phyloP scores from a whole-genome alignment of 306 rosid genomes.

The Ormosia semicastrata region DNA sequence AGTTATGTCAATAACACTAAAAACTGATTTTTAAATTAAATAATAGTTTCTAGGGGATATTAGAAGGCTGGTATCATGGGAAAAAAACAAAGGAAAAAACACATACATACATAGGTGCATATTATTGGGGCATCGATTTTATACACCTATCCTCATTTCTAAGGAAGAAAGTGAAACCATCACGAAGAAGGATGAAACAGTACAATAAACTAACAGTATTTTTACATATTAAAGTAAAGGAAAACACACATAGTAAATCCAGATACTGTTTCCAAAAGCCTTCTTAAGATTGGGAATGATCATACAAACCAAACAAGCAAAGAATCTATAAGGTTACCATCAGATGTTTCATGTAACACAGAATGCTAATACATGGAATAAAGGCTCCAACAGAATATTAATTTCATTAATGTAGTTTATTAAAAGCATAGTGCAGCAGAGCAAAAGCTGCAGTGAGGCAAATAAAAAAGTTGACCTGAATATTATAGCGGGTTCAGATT shows the following conservation, averaged over 20 bases:
- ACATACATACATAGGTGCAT: not conserved
- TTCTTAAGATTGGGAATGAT: not conserved
- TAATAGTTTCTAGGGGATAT: too few relatives aligned
- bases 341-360: not conserved
- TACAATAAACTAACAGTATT: not conserved
- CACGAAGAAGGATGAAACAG: not conserved
- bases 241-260: not conserved
- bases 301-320: not conserved
- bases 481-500: conserved; percentile 65
- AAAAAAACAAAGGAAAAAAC: not conserved
- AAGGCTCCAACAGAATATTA: not conserved
- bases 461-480: conserved; percentile 56
- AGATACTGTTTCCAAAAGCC: not conserved
- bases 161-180: not conserved
- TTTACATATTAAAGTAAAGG: not conserved
- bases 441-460: conserved; percentile 6
- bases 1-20: not conserved
- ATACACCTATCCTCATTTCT: not conserved
- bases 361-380: not conserved
- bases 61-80: too few relatives aligned
- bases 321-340: not conserved
- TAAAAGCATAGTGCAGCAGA: conserved; percentile 3
- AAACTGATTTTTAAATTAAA: too few relatives aligned
- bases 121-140: not conserved
- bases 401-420: not conserved